These are phyloP conservation scores for Lachancea dasiensis DNA, from an alignment of 805 yeast species.

Conservation along the genomic window DNA sequence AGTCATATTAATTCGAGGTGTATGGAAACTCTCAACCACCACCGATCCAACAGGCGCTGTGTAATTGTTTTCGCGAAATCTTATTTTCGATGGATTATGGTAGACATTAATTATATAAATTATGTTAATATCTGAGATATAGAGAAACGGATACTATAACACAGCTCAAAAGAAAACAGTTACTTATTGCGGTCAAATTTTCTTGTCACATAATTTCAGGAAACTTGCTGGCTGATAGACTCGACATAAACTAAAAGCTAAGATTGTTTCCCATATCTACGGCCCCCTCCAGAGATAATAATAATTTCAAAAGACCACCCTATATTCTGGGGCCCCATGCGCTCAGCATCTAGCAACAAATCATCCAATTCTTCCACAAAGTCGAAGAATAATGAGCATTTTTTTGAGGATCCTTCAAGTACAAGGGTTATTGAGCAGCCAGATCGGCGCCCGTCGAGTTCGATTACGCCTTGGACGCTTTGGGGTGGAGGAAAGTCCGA, in stretches of 20 bases:
- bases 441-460: neutral
- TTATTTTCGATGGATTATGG: no score
- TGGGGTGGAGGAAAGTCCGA: constrained; percentile 8
- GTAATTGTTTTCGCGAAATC: no score
- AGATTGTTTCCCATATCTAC: neutral
- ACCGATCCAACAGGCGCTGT: neutral
- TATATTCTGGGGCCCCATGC: constrained; percentile 2
- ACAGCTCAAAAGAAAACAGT: no score
- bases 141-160: neutral
- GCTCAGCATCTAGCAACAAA: constrained; percentile 5
- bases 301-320: neutral
- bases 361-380: constrained; percentile 6
- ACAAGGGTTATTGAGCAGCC: neutral
- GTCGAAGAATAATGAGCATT: neutral
- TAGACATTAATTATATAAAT: no score
- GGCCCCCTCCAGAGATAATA: neutral
- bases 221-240: no score
- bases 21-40: neutral
- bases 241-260: no score
- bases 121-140: no score
- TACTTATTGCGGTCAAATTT: no score
- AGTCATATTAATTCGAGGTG: constrained; percentile 4
- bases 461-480: constrained; percentile 9
- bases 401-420: constrained; percentile 2
- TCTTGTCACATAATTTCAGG: no score